These are phyloP conservation scores for Stereum hirsutum DNA, from an alignment of 1,284 basidiomycete genomes.

Conservation along the genomic window DNA sequence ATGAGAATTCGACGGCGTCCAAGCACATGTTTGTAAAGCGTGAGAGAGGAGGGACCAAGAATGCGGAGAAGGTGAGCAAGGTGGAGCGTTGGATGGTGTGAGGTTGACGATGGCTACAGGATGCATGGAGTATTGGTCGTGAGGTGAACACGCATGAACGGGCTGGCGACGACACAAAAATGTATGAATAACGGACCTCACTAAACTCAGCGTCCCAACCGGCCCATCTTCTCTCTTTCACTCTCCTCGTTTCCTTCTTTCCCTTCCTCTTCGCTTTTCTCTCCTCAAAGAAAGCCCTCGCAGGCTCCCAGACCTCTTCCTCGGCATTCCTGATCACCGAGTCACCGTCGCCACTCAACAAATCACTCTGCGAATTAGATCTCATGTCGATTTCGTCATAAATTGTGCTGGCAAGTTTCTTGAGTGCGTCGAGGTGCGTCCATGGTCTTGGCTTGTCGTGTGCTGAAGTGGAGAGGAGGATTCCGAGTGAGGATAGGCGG, in stretches of 20 bases:
- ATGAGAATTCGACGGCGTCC: constrained; percentile 63
- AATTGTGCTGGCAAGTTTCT: constrained; percentile 45
- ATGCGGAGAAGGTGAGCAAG: constrained; percentile 63
- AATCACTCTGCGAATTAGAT: no score
- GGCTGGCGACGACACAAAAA: neutral
- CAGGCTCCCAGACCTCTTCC: constrained; percentile 64
- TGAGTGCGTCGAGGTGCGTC: constrained; percentile 55
- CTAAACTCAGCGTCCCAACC: constrained; percentile 61
- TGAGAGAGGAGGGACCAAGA: constrained; percentile 66
- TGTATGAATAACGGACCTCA: constrained; percentile 25
- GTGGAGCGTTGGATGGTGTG: constrained; percentile 57
- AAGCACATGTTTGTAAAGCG: constrained; percentile 69
- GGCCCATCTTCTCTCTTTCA: constrained; percentile 39
- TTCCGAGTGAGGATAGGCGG: constrained; percentile 67
- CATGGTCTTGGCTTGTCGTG: constrained; percentile 67
- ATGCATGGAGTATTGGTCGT: neutral
- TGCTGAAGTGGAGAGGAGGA: constrained; percentile 53
- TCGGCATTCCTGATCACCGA: no score
- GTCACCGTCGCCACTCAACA: constrained; percentile 45
- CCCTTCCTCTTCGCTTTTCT: constrained; percentile 33
- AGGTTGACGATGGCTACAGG: constrained; percentile 19
- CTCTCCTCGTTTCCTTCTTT: neutral
- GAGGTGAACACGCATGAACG: constrained; percentile 14
- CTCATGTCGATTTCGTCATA: constrained; percentile 41
- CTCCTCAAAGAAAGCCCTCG: constrained; percentile 53